Percentiles rank a stretch among this genome's conserved stretches.
Evolutionary conservation across 2,329 filamentous ascomycete species (phyloP).

Genomic region (Gnomoniopsis smithogilvyi): DNA sequence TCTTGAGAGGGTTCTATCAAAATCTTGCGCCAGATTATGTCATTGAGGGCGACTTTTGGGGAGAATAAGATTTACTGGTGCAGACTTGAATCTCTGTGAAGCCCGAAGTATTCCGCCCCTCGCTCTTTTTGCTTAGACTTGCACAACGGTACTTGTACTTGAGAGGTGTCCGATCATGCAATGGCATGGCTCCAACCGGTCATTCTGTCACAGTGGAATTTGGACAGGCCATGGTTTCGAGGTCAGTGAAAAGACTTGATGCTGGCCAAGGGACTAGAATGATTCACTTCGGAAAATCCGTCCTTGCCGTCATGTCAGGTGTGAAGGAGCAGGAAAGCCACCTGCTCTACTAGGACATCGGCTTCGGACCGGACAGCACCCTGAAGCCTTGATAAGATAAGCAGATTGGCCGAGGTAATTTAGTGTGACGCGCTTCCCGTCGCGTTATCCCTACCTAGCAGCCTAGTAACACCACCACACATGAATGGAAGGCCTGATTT

Average conservation of each 20-base stretch:
- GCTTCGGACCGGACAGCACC: background rate
- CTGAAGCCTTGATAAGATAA: background rate
- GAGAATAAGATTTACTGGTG: background rate
- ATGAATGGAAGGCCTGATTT: background rate
- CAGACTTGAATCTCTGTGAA: background rate
- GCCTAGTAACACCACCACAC: background rate
- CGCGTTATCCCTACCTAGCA: slow-evolving; percentile 6
- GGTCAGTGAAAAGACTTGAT: too few relatives aligned
- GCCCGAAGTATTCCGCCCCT: background rate
- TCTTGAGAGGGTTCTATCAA: background rate
- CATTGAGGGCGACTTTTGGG: background rate
- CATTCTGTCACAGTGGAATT: too few relatives aligned
- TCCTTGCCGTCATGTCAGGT: too few relatives aligned
- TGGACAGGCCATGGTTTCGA: too few relatives aligned
- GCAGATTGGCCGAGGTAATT: background rate
- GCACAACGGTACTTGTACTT: too few relatives aligned
- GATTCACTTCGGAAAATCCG: background rate
- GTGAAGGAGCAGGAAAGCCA: too few relatives aligned
- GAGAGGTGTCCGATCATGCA: too few relatives aligned
- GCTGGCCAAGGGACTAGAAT: too few relatives aligned
- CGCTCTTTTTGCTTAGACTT: too few relatives aligned
- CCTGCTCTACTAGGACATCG: background rate
- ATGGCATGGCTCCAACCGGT: too few relatives aligned
- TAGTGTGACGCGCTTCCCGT: background rate
- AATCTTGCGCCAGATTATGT: background rate